Evolutionary conservation across 192 early-diverging fungal species (phyloP).

Genomic region (Haplosporangium gracile): DNA sequence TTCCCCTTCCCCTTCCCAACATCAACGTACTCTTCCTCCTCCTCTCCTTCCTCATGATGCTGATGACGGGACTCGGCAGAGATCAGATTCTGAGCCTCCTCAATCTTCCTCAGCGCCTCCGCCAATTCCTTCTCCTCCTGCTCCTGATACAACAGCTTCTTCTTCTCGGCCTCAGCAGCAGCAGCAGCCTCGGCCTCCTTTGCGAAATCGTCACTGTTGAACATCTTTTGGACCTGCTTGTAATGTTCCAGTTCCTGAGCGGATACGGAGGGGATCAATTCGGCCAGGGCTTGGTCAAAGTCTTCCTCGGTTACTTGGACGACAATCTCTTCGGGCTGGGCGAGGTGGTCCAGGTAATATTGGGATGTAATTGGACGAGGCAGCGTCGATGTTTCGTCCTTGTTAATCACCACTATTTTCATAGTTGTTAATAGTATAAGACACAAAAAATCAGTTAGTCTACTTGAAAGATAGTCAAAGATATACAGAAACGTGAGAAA

Average conservation of each 20-base stretch:
- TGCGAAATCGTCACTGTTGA: slow-evolving; percentile 67
- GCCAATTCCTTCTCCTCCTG: slow-evolving; percentile 11
- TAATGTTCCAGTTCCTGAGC: slow-evolving; percentile 91
- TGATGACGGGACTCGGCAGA: background rate
- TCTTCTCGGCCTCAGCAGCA: slow-evolving; percentile 34
- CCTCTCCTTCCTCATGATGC: background rate
- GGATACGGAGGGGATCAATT: slow-evolving; percentile 91
- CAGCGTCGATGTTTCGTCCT: slow-evolving; percentile 51
- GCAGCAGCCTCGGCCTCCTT: slow-evolving; percentile 48
- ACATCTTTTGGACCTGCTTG: slow-evolving; percentile 82
- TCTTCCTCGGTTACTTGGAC: slow-evolving; percentile 87
- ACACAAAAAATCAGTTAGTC: background rate
- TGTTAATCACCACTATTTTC: slow-evolving; percentile 46
- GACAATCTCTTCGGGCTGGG: slow-evolving; percentile 74
- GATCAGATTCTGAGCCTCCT: slow-evolving; percentile 36
- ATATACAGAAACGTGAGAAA: background rate
- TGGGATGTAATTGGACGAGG: slow-evolving; percentile 84
- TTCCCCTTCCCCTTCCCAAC: background rate
- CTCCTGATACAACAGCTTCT: slow-evolving; percentile 7
- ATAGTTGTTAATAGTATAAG: background rate
- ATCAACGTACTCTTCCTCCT: background rate
- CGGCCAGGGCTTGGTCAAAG: slow-evolving; percentile 85
- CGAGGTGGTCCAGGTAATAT: slow-evolving; percentile 92
- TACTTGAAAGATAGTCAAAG: no score
- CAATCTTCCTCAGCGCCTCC: slow-evolving; percentile 29